Conservation (phyloP, 768 basidiomycete species). For the Boletus vermiculosoides region DNA sequence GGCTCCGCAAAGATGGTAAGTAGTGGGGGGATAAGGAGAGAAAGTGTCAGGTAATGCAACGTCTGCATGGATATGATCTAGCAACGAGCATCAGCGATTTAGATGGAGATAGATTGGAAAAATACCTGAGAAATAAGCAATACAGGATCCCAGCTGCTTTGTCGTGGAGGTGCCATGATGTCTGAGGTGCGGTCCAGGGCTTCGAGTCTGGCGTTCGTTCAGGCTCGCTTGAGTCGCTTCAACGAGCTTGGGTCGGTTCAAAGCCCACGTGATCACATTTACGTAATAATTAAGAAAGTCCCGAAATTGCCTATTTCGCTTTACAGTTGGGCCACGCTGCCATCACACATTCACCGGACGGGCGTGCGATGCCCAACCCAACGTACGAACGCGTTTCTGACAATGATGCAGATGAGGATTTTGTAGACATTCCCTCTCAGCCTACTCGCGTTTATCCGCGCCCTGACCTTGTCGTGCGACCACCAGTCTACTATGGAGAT, state of each 20-base stretch:
- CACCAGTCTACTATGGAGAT: slow-evolving; percentile 64
- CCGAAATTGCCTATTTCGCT: slow-evolving; percentile 15
- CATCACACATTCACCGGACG: slow-evolving; percentile 1
- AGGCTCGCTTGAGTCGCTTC: neutral
- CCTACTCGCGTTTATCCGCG: neutral
- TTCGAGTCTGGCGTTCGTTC: neutral
- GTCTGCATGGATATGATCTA: slow-evolving; percentile 94
- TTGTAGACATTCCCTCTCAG: slow-evolving; percentile 7
- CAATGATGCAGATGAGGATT: slow-evolving; percentile 26
- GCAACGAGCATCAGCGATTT: slow-evolving; percentile 1
- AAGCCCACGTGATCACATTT: slow-evolving; percentile 14
- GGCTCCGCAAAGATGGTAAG: slow-evolving; percentile 73
- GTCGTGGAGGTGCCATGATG: slow-evolving; percentile 39
- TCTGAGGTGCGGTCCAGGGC: neutral
- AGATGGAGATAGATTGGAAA: neutral
- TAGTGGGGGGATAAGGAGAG: slow-evolving; percentile 76
- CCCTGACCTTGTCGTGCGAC: slow-evolving; percentile 24
- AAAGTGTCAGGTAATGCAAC: slow-evolving; percentile 89
- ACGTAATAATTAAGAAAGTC: slow-evolving; percentile 3
- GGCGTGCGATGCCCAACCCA: slow-evolving; percentile 25
- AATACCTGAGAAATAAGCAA: slow-evolving; percentile 82
- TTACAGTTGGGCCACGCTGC: neutral
- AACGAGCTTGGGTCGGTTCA: no score
- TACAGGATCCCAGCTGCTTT: slow-evolving; percentile 83
- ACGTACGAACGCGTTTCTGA: slow-evolving; percentile 32